A percentile compares a stretch with the other conserved stretches of the same genome.
Evolutionary conservation across 441 rosid species (phyloP).

Genomic region (Gossypium lobatum): DNA sequence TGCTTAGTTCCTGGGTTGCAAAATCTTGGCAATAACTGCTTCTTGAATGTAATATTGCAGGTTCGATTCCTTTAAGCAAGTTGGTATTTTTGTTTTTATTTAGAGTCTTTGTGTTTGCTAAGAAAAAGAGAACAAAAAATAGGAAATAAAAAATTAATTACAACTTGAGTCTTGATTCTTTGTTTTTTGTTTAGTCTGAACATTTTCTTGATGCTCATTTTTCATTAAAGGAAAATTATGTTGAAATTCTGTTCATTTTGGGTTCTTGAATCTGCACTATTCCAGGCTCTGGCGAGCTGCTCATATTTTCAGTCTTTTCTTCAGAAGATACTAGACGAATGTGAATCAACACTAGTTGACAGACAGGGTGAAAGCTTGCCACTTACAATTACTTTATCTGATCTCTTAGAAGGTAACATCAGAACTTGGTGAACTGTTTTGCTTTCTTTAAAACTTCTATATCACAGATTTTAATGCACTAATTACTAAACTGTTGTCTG

Average conservation of each 20-base stretch:
- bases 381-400: slow-evolving; percentile 56
- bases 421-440: background rate
- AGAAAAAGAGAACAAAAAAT: background rate
- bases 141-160: background rate
- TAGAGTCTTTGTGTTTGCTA: background rate
- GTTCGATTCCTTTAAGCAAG: slow-evolving; percentile 25
- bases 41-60: slow-evolving; percentile 79
- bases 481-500: background rate
- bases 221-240: background rate
- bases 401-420: slow-evolving; percentile 52
- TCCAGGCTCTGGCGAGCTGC: slow-evolving; percentile 82
- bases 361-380: slow-evolving; percentile 47
- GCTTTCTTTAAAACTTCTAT: background rate
- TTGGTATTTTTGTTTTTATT: slow-evolving; percentile 8
- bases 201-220: background rate
- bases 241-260: background rate
- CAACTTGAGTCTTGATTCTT: background rate
- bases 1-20: slow-evolving; percentile 64
- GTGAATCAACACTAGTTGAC: slow-evolving; percentile 24
- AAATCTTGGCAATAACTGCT: slow-evolving; percentile 83
- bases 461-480: background rate
- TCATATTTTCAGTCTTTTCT: slow-evolving; percentile 55
- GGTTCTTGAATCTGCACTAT: slow-evolving; percentile 3
- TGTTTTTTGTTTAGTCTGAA: background rate
- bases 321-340: slow-evolving; percentile 48